Evolutionary conservation across 2,329 filamentous ascomycete genomes (phyloP), one percentile per base, ranked within the genome.

Genomic region (Teratosphaeriaceae sp.): DNA sequence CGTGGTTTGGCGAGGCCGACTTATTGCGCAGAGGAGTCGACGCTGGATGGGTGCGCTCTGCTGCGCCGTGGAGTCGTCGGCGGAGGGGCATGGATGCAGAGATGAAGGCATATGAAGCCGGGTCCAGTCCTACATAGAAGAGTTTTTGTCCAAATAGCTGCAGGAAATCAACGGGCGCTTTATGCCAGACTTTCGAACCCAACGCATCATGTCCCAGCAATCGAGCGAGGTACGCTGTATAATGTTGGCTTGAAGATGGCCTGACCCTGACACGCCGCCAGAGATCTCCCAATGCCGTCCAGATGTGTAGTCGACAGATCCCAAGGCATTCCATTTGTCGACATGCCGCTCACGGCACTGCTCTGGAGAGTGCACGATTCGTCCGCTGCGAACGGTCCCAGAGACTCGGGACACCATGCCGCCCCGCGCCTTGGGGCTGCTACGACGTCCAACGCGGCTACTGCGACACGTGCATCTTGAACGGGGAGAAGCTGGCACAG

Each of bases 401-500:
- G 15, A 18, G 16, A 8, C 26, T 20, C 12, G 39, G 36, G 11
- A 27, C 19, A 3, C 16, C 19, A 2, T 56, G 54, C 38, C 26
- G n/a, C 12, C 23, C 37, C 5, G 15, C 45, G 12, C 39, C 43
- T 2, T 56, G 52, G 51, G 24, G 43, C 19, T 49, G 22, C 18
- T 52, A 45, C 38, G 42, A 58, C 15, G 48, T 56, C 13, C 24
- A 18, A 8, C 46, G 54, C 37, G 46, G 44, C 1, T 53, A 50
- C 40, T 58, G 55, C 41, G 53, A 58, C 44, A 44, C 46, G 8
- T 55, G 55, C 49, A 55, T 58, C 16, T 49, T 54, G 31, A 40
- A 48, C 3, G 52, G 55, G 18, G 55, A 56, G 36, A 39, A 50
- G 11, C 36, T 55, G 13, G 48, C 52, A 15, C 52, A 56, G 38